Evolutionary conservation across 208 protist species (phyloP), one percentile per base, ranked within the genome.

Genomic region (Spongospora subterranea): DNA sequence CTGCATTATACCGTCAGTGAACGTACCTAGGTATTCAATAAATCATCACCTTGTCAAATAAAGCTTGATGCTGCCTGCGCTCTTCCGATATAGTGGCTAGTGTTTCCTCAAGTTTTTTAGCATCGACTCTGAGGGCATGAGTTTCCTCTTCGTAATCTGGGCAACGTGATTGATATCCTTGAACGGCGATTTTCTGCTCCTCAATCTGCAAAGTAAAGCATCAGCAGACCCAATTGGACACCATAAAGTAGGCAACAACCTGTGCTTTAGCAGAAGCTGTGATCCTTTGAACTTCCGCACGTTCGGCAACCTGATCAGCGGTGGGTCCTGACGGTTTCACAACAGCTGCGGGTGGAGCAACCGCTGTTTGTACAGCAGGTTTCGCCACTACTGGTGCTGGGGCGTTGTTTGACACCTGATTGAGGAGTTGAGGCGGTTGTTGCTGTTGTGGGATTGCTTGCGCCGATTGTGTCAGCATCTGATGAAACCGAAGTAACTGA

Each of bases 101-200:
- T 20, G 35, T 82, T 43, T 35, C 71, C n/a, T 82, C 71, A 20
- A n/a, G 17, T 6, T 6, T n/a, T 82, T 82, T 43, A 6, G 40
- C 71, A 20, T 82, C 35, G 35, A 45, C 40, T 43, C n/a, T 35
- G 40, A 82, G 71, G n/a, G 6, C 35, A 20, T 82, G 35, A 20
- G 17, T 39, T 43, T 82, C 71, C 40, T 82, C 71, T 43, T 82
- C 71, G 71, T 82, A 82, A n/a, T 82, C n/a, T n/a, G 71, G 71
- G 17, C 6, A 43, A 20, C 71, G 6, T 13, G 71, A 45, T n/a
- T 82, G 71, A 35, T 82, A 82, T 20, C 71, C 71, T 82, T 82
- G 71, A 43, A 43, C n/a, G n/a, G 71, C 71, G 13, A 43, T 43
- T n/a, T 82, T 82, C 40, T 82, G 71, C 35, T 82, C 71, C 6